Evolutionary conservation across 2,329 filamentous ascomycete species (phyloP), one percentile per base, ranked within the genome.

Genomic region (Chaetomiaceae sp.): DNA sequence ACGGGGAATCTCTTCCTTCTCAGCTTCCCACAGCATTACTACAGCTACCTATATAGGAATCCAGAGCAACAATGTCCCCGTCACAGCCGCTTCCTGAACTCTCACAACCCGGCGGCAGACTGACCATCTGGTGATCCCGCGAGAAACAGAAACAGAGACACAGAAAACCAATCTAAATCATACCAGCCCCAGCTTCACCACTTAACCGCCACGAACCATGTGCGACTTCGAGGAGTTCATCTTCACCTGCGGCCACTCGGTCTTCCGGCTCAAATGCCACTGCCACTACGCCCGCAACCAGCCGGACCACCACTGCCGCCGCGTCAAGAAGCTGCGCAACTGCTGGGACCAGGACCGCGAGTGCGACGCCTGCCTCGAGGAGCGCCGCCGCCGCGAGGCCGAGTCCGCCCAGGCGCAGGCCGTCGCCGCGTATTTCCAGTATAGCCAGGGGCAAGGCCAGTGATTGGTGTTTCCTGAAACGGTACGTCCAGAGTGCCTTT

Each of bases 261-360:
- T 69, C 14, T 65, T 74, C 20, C 75, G 79, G 17, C 69, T 86
- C 24, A 79, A 82, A 59, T 80, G 78, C 19, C 76, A 87, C 64
- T 90, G 86, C 64, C 86, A 89, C 65, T 81, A 80, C 55, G 83
- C 85, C 6, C 81, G 86, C 48, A 87, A 86, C 60, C 81, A 88
- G 56, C 78, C 78, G 1, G 72, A 76, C 51, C 84, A 89, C 61
- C 72, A 79, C 56, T 89, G 86, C 63, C 78, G 77, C 26, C 74
- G 80, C 10, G 77, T 86, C 45, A 83, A 84, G 67, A 77, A 77
- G 32, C 71, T 86, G 49, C 74, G 79, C 19, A 68, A 79, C 51
- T 77, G 77, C 59, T 79, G 76, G 70, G 69, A 72, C 24, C 79
- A 82, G 58, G 65, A 62, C 4, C 68, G 74, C 11, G 65, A 71